Evolutionary conservation across 1,284 basidiomycete genomes (phyloP), one percentile per base, ranked within the genome.

Genomic region (Fomitopsis palustris): DNA sequence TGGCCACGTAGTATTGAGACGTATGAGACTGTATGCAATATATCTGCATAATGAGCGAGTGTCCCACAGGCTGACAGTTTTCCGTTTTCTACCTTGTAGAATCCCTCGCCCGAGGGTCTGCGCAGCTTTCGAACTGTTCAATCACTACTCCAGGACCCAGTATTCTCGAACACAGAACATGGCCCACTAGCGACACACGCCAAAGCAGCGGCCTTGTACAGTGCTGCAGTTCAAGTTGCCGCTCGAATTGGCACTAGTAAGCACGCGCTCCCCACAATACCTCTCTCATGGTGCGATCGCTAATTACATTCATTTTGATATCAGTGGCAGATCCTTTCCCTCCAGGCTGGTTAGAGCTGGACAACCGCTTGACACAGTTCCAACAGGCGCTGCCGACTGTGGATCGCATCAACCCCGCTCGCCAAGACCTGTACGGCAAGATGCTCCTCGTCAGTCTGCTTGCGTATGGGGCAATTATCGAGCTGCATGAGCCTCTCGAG

Each of bases 161-260:
- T 33, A 9, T 37, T 19, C 17, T 35, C 31, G 16, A 10, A 6
- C 29, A 27, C 25, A 1, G 49, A 29, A 35, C 49, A 52, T 1
- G 23, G n/a, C 33, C 49, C 64, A 3, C 65, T 69, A 6, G 70
- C 73, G 1, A 58, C 74, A n/a, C 69, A 71, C n/a, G 65, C 71
- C 4, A 78, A 78, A 61, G 73, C 75, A 0, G 67, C 72, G 1
- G 65, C 74, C 14, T 57, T 77, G 1, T 67, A 75, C 41, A 74
- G 75, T 43, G 64, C 72, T 38, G 74, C 76, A 3, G 65, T 69
- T 8, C 60, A 64, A 45, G 31, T 68, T 21, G 56, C 64, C 17
- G 61, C 62, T 3, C 58, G 62, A 53, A 63, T 35, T 14, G 49
- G 29, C 49, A 37, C 31, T 9, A 52, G 49, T 52, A 37, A 51